Evolutionary conservation across 192 early-diverging fungal species (phyloP).

Genomic region (Mortierella antarctica): DNA sequence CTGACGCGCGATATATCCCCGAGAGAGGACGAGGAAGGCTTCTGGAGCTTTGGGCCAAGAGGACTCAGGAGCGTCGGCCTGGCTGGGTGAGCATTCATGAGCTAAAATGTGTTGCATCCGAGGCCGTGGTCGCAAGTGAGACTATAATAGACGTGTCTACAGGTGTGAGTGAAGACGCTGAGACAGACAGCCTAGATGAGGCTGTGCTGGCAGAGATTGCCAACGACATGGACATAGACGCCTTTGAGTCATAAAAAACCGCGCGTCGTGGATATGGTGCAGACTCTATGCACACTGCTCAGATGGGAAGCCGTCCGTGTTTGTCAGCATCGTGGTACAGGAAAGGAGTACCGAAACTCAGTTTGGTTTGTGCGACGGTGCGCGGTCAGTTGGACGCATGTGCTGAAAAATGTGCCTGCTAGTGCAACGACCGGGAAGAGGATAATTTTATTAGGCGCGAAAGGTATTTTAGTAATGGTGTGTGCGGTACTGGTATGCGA

Average conservation of each 20-base stretch:
- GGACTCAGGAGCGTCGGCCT: conserved; percentile 26
- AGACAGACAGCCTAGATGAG: conserved; percentile 22
- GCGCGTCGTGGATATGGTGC: background rate
- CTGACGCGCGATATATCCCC: conserved; percentile 57
- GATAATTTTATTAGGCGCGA: too few species aligned
- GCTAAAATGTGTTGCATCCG: conserved; percentile 1
- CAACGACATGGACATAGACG: conserved; percentile 35
- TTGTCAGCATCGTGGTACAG: too few species aligned
- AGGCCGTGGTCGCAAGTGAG: background rate
- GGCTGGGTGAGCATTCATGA: conserved; percentile 50
- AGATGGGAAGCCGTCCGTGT: too few species aligned
- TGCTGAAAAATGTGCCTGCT: too few species aligned
- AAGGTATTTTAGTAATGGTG: too few species aligned
- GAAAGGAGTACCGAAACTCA: too few species aligned
- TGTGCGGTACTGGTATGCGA: too few species aligned
- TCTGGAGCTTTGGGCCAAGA: conserved; percentile 60
- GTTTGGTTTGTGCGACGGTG: too few species aligned
- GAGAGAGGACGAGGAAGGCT: conserved; percentile 56
- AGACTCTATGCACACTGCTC: background rate
- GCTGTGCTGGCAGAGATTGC: conserved; percentile 12
- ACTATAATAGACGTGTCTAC: background rate
- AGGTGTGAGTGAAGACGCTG: background rate
- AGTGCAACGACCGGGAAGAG: too few species aligned
- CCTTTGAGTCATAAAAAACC: conserved; percentile 1
- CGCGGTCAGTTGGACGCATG: too few species aligned